phyloP scores from a whole-genome alignment of 225 moss, liverwort and hornwort species.

The Marchantia paleacea region DNA sequence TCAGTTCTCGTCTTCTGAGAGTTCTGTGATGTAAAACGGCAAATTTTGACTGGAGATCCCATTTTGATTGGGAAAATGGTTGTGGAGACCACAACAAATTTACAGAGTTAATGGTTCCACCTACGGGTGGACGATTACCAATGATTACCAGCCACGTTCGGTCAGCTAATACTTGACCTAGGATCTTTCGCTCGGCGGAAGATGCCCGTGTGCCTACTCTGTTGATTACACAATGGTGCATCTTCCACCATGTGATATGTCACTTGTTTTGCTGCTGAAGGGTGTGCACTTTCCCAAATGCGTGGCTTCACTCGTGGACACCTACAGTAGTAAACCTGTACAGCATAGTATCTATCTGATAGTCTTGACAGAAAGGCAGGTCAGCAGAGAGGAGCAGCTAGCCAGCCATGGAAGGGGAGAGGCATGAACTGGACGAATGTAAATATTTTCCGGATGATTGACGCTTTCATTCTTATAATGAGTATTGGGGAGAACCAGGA shows the following conservation, averaged over 20 bases:
- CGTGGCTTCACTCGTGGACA: not conserved
- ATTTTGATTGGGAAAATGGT: constrained; percentile 13
- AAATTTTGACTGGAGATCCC: constrained; percentile 32
- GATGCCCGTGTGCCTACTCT: constrained; percentile 15
- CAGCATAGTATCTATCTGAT: not conserved
- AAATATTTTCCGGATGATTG: constrained; percentile 8
- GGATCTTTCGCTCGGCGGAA: constrained; percentile 10
- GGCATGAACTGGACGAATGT: constrained; percentile 19
- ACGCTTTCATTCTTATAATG: constrained; percentile 4
- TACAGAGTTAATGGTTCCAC: constrained; percentile 18
- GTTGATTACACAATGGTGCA: constrained; percentile 7
- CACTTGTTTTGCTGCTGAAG: constrained; percentile 4
- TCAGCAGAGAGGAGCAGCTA: constrained; percentile 7
- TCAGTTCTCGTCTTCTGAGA: constrained; percentile 17
- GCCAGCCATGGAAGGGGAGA: constrained; percentile 4
- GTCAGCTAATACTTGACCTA: constrained; percentile 10
- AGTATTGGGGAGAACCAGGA: constrained; percentile 6
- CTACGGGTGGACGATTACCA: not conserved
- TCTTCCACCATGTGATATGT: not conserved
- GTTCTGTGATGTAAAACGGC: constrained; percentile 26
- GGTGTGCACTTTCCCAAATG: constrained; percentile 1
- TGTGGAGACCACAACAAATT: constrained; percentile 13
- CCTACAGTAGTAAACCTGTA: not conserved
- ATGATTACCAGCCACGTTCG: not conserved
- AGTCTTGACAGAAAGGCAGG: not conserved